phyloP scores from a whole-genome alignment of 768 basidiomycete species.

The Leccinum longicurvipes region DNA sequence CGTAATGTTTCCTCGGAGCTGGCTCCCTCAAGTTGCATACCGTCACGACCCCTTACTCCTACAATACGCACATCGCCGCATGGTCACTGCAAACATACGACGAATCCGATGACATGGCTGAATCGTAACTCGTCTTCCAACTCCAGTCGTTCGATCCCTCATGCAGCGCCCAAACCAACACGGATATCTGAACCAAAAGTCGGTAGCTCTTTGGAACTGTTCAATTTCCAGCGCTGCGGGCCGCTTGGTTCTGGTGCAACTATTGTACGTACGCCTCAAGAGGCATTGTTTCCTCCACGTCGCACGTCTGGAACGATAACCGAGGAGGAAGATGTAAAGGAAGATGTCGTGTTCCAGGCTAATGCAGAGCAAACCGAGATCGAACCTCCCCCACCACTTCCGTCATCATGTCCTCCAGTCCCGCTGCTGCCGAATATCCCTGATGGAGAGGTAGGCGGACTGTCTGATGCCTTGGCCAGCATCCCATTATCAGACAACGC shows the following conservation, averaged over 20 bases:
- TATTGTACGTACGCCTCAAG: slow-evolving; percentile 76
- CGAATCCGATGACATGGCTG: slow-evolving; percentile 44
- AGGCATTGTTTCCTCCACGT: slow-evolving; percentile 51
- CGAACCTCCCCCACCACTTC: slow-evolving; percentile 29
- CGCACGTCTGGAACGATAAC: slow-evolving; percentile 1
- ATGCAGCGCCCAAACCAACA: slow-evolving; percentile 36
- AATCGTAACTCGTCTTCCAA: slow-evolving; percentile 35
- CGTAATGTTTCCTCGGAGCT: slow-evolving; percentile 22
- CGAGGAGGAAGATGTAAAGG: slow-evolving; percentile 13
- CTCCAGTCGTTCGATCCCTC: slow-evolving; percentile 23
- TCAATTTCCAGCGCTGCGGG: slow-evolving; percentile 38
- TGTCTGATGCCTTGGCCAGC: slow-evolving; percentile 19
- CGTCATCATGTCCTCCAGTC: slow-evolving; percentile 45
- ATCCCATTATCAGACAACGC: slow-evolving; percentile 24
- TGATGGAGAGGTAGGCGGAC: background rate
- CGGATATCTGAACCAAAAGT: slow-evolving; percentile 45
- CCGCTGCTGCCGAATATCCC: slow-evolving; percentile 46
- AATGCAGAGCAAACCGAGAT: slow-evolving; percentile 15
- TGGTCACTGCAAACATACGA: slow-evolving; percentile 34
- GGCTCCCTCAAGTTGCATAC: slow-evolving; percentile 18
- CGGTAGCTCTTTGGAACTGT: slow-evolving; percentile 31
- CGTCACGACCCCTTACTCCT: slow-evolving; percentile 22
- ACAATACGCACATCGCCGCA: slow-evolving; percentile 29
- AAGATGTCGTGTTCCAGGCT: slow-evolving; percentile 2
- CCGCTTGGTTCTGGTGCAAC: slow-evolving; percentile 69